Base-by-base conservation (phyloP, 371 early-diverging fungal genomes). In the Mucor piriformis region DNA sequence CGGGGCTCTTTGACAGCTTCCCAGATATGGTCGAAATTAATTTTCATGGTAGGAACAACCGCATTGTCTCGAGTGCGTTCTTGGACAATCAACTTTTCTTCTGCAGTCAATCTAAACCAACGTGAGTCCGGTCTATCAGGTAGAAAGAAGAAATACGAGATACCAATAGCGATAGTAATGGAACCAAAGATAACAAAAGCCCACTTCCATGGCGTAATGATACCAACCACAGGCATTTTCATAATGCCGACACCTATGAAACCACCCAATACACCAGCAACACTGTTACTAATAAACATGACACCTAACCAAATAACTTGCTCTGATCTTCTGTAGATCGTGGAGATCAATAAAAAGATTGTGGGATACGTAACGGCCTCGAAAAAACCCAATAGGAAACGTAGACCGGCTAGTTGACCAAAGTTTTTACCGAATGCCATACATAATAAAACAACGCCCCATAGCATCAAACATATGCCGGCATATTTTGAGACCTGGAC, bases 371-470 rank as follows among this genome's bases (percentile, higher is more conserved):
- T 69, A 2, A 57, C 54, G 5, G 72, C 69, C 25, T 77, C 70
- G 43, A 70, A 74, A 21, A 77, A 69, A 0, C 77, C 77, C 6
- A 77, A 59, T 15, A 77, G 38, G 16, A 74, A 64, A 0, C 72
- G 65, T 12, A 69, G 57, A 8, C 54, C 70, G 29, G 73, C 73
- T n/a, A 77, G 60, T 20, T 69, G 57, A 20, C 51, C 1, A 62
- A 77, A 77, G 38, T 68, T 61, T 0, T 59, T 60, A 10, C 63
- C 53, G 1, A 50, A 47, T 1, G 70, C 42, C 29, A 63, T 72
- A 13, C 59, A 63, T 8, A 57, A 64, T 1, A 77, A 46, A 12
- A 44, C 34, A 8, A 42, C 50, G 0, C 74, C 74, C 69, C 69
- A 68, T 3, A 53, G 16, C 15, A 68, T 13, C 10, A 68, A 50